A percentile compares a stretch with the other conserved stretches of the same genome.
phyloP scores from a whole-genome alignment of 1,284 basidiomycete species.

The Tylopilus orsonianus region DNA sequence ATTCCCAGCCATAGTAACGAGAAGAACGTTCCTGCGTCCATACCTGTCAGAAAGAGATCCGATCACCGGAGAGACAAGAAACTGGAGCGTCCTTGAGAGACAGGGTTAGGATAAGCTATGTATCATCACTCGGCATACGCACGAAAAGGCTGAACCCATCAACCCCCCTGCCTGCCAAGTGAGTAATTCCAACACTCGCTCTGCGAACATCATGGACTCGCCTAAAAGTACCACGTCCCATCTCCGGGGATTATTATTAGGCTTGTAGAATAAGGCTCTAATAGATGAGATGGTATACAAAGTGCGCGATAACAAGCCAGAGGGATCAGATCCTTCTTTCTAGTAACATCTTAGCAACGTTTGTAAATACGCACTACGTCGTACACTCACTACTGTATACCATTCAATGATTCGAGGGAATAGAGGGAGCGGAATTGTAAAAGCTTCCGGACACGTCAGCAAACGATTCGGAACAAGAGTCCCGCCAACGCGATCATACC shows the following conservation, averaged over 20 bases:
- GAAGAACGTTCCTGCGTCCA: conserved; percentile 78
- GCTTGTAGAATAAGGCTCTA: conserved; percentile 60
- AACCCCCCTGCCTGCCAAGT: conserved; percentile 58
- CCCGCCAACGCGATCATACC: conserved; percentile 40
- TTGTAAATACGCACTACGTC: neutral
- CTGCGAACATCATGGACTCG: conserved; percentile 24
- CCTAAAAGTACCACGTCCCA: conserved; percentile 87
- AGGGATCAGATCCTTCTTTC: conserved; percentile 69
- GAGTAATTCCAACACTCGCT: neutral
- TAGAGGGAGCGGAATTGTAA: conserved; percentile 91
- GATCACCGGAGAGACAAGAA: conserved; percentile 81
- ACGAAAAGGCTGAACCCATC: conserved; percentile 91
- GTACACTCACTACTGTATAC: conserved; percentile 67
- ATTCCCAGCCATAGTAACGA: conserved; percentile 90
- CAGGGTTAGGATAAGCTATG: conserved; percentile 5
- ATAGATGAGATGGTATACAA: conserved; percentile 62
- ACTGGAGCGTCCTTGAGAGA: conserved; percentile 72
- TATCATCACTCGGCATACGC: conserved; percentile 33
- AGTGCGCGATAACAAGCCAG: conserved; percentile 70
- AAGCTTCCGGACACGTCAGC: conserved; percentile 50
- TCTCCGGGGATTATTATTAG: conserved; percentile 60
- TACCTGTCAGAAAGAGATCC: conserved; percentile 82
- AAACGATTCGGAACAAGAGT: neutral
- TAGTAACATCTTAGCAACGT: conserved; percentile 30
- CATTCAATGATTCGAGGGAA: conserved; percentile 89